These are phyloP conservation scores for Clonostachys sp. DNA, from an alignment of 2,329 filamentous ascomycete genomes.

Conservation along the genomic window DNA sequence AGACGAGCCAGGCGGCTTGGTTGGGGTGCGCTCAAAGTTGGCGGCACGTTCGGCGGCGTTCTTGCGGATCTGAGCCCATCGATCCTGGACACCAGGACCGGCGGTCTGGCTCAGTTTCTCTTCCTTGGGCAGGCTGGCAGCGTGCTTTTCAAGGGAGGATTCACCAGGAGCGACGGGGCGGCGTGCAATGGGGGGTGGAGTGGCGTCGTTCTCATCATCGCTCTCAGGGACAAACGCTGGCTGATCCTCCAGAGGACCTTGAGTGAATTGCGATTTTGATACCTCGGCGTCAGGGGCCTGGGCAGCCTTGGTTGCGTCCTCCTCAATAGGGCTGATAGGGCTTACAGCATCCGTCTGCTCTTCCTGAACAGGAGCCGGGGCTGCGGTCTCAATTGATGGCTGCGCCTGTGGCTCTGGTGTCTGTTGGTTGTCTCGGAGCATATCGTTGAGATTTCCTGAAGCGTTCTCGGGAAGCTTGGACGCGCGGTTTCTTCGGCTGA, in stretches of 20 bases:
- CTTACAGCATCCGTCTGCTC: neutral
- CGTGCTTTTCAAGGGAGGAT: slow-evolving; percentile 2
- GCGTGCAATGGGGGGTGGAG: slow-evolving; percentile 47
- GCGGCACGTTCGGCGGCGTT: slow-evolving; percentile 82
- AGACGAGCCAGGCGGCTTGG: slow-evolving; percentile 51
- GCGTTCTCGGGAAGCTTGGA: slow-evolving; percentile 54
- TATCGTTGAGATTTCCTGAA: slow-evolving; percentile 42
- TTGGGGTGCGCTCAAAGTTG: slow-evolving; percentile 1
- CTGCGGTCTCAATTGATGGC: neutral
- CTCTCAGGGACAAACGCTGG: slow-evolving; percentile 73
- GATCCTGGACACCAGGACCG: slow-evolving; percentile 51
- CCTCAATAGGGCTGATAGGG: neutral
- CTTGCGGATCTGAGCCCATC: slow-evolving; percentile 94
- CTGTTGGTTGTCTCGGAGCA: slow-evolving; percentile 25
- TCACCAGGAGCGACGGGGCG: slow-evolving; percentile 14
- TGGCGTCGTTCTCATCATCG: slow-evolving; percentile 35
- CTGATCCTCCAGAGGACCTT: slow-evolving; percentile 82
- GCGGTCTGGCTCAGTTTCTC: slow-evolving; percentile 26
- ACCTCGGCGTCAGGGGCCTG: slow-evolving; percentile 54
- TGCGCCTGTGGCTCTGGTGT: slow-evolving; percentile 1
- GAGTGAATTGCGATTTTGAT: slow-evolving; percentile 67
- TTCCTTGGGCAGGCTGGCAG: slow-evolving; percentile 31
- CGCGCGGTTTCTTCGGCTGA: slow-evolving; percentile 56
- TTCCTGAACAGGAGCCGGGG: neutral
- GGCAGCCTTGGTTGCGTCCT: slow-evolving; percentile 52